phyloP scores from a whole-genome alignment of 768 basidiomycete genomes.

The Pleurotus giganteus region DNA sequence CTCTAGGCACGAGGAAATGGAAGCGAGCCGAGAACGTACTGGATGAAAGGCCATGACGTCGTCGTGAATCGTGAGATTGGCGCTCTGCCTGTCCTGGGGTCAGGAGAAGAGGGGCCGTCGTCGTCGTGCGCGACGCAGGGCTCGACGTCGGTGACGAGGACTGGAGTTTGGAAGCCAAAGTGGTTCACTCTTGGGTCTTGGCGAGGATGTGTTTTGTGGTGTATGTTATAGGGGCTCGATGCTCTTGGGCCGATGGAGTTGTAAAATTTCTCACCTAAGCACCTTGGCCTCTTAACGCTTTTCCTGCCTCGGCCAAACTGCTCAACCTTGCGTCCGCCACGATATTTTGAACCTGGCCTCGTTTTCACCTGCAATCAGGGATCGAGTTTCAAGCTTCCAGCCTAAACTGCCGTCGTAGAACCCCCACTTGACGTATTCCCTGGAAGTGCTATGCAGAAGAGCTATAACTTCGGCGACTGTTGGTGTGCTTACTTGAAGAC shows the following conservation, averaged over 20 bases:
- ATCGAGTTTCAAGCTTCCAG: no score
- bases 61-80: neutral
- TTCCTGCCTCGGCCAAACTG: neutral
- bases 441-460: neutral
- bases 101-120: neutral
- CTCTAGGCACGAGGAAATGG: neutral
- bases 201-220: neutral
- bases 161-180: neutral
- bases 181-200: neutral
- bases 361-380: no score
- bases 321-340: neutral
- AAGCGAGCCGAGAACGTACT: constrained; percentile 1
- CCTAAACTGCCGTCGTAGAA: neutral
- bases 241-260: neutral
- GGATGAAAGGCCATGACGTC: constrained; percentile 10
- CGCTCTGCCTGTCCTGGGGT: neutral
- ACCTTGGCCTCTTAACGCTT: neutral
- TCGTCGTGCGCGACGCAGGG: neutral
- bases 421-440: neutral
- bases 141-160: neutral
- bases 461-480: neutral
- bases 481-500: neutral
- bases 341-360: neutral
- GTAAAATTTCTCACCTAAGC: neutral
- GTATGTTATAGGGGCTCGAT: constrained; percentile 6